Evolutionary conservation across 2,329 filamentous ascomycete genomes (phyloP).

Genomic region (Epichloe brachyelytri): DNA sequence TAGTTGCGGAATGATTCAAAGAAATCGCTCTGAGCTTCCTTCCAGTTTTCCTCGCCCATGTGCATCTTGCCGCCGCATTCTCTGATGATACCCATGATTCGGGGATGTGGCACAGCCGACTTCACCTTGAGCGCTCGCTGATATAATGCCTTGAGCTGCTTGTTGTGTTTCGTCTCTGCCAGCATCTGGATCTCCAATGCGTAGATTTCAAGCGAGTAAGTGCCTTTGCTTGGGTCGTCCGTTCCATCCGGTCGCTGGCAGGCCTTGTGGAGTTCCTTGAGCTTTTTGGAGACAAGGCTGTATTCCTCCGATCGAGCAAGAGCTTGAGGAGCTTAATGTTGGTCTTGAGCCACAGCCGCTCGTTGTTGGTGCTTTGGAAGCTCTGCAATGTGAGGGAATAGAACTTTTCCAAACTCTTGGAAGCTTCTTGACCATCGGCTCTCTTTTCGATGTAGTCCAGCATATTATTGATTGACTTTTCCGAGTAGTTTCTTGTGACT

Average conservation of each 20-base stretch:
- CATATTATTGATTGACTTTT: conserved; percentile 99
- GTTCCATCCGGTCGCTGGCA: conserved; percentile 79
- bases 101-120: conserved; percentile 95
- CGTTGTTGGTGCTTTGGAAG: conserved; percentile 95
- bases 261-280: conserved; percentile 76
- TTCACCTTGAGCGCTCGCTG: conserved; percentile 82
- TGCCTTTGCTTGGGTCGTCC: conserved; percentile 90
- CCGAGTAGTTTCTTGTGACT: conserved; percentile 94
- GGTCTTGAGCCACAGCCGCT: conserved; percentile 93
- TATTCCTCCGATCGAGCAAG: conserved; percentile 85
- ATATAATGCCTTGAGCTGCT: conserved; percentile 86
- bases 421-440: conserved; percentile 52
- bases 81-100: conserved; percentile 97
- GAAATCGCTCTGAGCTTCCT: conserved; percentile 91
- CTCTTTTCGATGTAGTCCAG: conserved; percentile 94
- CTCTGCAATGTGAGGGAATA: conserved; percentile 88
- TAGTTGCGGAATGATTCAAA: conserved; percentile 99
- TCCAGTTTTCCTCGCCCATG: conserved; percentile 99
- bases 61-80: conserved; percentile 99
- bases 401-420: conserved; percentile 82
- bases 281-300: conserved; percentile 62
- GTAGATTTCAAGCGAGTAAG: conserved; percentile 90
- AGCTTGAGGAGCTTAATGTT: conserved; percentile 93
- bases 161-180: conserved; percentile 92
- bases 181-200: conserved; percentile 98